Percentiles rank a stretch among this genome's conserved stretches.
Conservation (phyloP, 2,329 filamentous ascomycete species). For the Cladosporium sp. region DNA sequence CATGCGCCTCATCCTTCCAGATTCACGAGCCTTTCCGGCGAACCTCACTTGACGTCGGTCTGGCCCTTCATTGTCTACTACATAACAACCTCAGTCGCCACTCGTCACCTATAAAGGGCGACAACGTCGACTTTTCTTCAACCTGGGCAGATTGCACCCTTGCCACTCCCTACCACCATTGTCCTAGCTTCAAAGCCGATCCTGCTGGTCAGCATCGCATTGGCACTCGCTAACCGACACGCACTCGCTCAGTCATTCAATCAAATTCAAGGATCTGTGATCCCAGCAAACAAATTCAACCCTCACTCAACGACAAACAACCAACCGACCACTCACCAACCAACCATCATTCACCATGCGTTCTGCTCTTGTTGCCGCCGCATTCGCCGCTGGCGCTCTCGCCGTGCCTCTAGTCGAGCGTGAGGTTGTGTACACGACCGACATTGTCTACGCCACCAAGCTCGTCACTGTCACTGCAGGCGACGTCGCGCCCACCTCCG, state of each 20-base stretch:
- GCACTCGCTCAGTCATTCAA: conserved; percentile 10
- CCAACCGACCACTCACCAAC: conserved; percentile 7
- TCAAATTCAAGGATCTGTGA: conserved; percentile 18
- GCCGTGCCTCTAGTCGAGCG: conserved; percentile 31
- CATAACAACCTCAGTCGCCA: not conserved
- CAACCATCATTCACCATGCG: conserved; percentile 30
- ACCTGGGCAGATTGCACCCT: not conserved
- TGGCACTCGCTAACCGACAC: conserved; percentile 3
- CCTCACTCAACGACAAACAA: conserved; percentile 21
- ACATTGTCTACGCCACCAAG: conserved; percentile 31
- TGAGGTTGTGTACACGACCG: conserved; percentile 26
- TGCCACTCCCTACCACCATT: conserved; percentile 8
- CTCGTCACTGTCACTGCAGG: conserved; percentile 33
- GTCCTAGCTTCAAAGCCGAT: conserved; percentile 6
- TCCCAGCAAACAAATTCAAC: conserved; percentile 12
- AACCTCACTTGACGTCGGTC: conserved; percentile 10
- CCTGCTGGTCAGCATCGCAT: conserved; percentile 14
- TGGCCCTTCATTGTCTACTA: conserved; percentile 7
- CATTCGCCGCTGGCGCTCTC: conserved; percentile 33
- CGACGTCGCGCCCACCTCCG: conserved; percentile 15
- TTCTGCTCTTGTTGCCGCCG: conserved; percentile 32
- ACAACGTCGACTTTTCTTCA: not conserved
- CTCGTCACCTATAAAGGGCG: conserved; percentile 11
- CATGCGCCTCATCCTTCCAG: conserved; percentile 6
- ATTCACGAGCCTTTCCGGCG: not conserved